Evolutionary conservation across 2,329 filamentous ascomycete species (phyloP).

Genomic region (Annulohypoxylon truncatum): DNA sequence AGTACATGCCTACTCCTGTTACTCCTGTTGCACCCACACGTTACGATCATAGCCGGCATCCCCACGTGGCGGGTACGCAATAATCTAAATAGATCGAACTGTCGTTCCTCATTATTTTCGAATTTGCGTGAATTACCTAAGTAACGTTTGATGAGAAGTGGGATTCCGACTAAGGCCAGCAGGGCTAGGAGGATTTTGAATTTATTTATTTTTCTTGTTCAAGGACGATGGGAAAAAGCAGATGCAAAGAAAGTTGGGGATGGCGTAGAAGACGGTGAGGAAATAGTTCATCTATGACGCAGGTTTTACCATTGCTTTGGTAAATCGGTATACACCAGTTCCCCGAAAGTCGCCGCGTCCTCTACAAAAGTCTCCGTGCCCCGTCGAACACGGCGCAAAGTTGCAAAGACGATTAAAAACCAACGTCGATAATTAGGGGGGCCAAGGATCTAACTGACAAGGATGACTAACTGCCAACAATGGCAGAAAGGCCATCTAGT

Average conservation of each 20-base stretch:
- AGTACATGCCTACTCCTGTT: background rate
- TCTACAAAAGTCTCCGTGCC: background rate
- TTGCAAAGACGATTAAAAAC: background rate
- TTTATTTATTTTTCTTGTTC: background rate
- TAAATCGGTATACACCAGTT: background rate
- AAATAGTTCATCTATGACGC: conserved; percentile 3
- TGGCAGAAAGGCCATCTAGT: conserved; percentile 3
- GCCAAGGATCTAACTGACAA: conserved; percentile 11
- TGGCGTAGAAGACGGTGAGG: background rate
- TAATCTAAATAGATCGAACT: conserved; percentile 12
- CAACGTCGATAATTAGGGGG: conserved; percentile 3
- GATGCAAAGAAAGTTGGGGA: background rate
- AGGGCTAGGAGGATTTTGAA: background rate
- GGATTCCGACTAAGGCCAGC: background rate
- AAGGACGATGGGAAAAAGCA: background rate
- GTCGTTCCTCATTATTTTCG: conserved; percentile 1
- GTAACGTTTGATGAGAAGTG: conserved; percentile 5
- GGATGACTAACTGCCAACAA: conserved; percentile 11
- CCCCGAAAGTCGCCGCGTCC: background rate
- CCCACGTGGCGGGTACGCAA: conserved; percentile 20
- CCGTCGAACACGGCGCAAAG: background rate
- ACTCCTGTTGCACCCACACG: conserved; percentile 4
- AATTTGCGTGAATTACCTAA: background rate
- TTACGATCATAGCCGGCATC: conserved; percentile 22
- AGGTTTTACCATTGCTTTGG: background rate